Conservation (phyloP, 1,139 yeast species). For the Petasospora rhodanensis region DNA sequence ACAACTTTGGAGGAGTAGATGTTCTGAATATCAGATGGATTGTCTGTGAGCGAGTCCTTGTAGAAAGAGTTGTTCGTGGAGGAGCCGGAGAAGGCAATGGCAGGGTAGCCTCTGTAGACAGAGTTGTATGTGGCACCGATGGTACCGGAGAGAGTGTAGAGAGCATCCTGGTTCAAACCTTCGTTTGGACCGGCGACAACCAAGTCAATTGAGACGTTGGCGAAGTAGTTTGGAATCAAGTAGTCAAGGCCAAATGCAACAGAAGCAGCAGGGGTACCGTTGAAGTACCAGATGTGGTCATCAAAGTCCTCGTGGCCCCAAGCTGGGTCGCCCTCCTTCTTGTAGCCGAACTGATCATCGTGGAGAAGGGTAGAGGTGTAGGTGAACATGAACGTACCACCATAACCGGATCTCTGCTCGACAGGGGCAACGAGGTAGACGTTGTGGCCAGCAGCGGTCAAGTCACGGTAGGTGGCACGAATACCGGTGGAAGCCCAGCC, state of each 20-base stretch:
- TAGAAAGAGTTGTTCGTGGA: constrained; percentile 39
- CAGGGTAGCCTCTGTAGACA: constrained; percentile 41
- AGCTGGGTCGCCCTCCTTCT: constrained; percentile 37
- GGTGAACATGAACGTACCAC: constrained; percentile 50
- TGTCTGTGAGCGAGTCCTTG: constrained; percentile 38
- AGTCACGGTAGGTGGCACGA: constrained; percentile 53
- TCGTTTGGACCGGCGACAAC: constrained; percentile 45
- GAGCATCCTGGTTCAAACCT: constrained; percentile 39
- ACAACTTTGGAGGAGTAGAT: constrained; percentile 39
- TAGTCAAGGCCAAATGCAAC: constrained; percentile 40
- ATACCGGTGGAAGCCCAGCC: constrained; percentile 57
- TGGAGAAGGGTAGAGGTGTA: constrained; percentile 29
- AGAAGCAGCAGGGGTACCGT: constrained; percentile 42
- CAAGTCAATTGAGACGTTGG: constrained; percentile 35
- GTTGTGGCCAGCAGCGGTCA: constrained; percentile 50
- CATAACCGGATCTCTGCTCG: constrained; percentile 55
- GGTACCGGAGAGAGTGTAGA: constrained; percentile 41
- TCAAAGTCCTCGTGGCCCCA: constrained; percentile 41
- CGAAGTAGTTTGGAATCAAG: constrained; percentile 34
- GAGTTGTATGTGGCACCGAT: constrained; percentile 40
- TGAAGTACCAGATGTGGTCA: constrained; percentile 42
- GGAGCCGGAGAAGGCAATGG: constrained; percentile 38
- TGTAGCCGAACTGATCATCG: constrained; percentile 38
- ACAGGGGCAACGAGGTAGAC: constrained; percentile 56
- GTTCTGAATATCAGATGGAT: constrained; percentile 33